A percentile compares a stretch with the other conserved stretches of the same genome.
phyloP scores from a whole-genome alignment of 768 basidiomycete species.

The Auricularia sp. region DNA sequence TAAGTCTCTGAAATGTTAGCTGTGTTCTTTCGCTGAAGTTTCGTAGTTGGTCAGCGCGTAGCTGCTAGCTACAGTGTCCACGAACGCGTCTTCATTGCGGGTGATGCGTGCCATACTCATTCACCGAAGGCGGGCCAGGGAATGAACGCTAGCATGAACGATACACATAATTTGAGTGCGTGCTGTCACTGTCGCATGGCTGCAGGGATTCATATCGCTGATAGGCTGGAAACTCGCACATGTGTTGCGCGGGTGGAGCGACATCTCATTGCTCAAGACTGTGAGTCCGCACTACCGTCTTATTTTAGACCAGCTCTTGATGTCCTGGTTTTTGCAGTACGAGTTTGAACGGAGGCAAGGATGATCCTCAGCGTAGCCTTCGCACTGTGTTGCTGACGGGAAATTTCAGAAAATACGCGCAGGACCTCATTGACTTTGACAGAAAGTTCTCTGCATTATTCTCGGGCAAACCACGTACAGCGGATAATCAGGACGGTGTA shows the following conservation, averaged over 20 bases:
- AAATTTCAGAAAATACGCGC: conserved; percentile 37
- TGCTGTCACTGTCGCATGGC: neutral
- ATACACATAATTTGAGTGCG: conserved; percentile 58
- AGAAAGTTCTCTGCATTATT: conserved; percentile 54
- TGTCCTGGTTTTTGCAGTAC: conserved; percentile 33
- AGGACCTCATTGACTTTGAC: conserved; percentile 66
- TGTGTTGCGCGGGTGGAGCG: conserved; percentile 45
- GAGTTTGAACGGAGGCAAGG: conserved; percentile 46
- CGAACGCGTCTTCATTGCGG: conserved; percentile 66
- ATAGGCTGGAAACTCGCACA: conserved; percentile 52
- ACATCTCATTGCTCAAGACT: conserved; percentile 37
- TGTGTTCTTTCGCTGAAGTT: neutral
- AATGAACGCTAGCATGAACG: conserved; percentile 71
- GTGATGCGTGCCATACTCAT: conserved; percentile 48
- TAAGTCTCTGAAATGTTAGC: conserved; percentile 19
- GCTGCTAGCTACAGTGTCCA: conserved; percentile 49
- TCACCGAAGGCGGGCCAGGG: conserved; percentile 43
- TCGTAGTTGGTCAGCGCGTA: conserved; percentile 61
- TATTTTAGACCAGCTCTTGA: neutral
- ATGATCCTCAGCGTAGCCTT: neutral
- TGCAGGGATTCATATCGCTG: neutral
- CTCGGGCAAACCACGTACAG: conserved; percentile 52
- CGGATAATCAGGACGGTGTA: conserved; percentile 33
- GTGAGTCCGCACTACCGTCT: conserved; percentile 21
- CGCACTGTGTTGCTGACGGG: neutral